Evolutionary conservation across 2,329 filamentous ascomycete genomes (phyloP), one percentile per base, ranked within the genome.

Genomic region (Pseudogymnoascus sp.): DNA sequence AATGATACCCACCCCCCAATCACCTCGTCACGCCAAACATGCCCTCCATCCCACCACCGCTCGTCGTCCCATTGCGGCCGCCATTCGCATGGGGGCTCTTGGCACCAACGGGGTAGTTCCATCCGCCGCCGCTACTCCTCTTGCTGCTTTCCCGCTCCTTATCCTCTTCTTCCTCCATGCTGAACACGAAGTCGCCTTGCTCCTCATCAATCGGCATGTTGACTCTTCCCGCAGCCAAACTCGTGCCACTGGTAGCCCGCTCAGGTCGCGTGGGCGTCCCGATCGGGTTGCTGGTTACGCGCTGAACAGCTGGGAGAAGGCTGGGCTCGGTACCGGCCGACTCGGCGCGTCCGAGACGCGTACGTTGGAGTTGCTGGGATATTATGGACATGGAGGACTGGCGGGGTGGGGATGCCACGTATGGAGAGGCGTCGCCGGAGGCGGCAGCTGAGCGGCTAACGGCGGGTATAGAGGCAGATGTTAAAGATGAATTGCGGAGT

Each of bases 181-280:
- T 82, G 70, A 87, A 87, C 12, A 87, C 81, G 66, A 87, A 86
- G 27, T 83, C 80, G 3, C 82, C 77, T 61, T 87, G 83, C 67
- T 87, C 84, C 69, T 87, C 84, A 63, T 86, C 84, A 64, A 87
- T 87, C 2, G 84, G 84, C 0, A 83, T 86, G 1, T 84, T 84
- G 70, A 85, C 86, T 13, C 84, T 77, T 18, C 82, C 82, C 1
- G 39, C 78, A 82, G 39, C 66, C 65, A 37, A 55, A 33, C 48
- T 55, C 64, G 67, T 68, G 75, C 79, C 84, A 67, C 83, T 86
- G 36, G 85, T 77, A 70, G 86, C 83, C 58, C 83, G 78, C 67
- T 87, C 83, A 60, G 78, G 75, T 69, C 64, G 73, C 74, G 59
- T 76, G 75, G 45, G 78, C 1, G 69, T 61, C 4, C 69, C 71